Evolutionary conservation across 306 rosid species (phyloP).

Genomic region (Canavalia gladiata): DNA sequence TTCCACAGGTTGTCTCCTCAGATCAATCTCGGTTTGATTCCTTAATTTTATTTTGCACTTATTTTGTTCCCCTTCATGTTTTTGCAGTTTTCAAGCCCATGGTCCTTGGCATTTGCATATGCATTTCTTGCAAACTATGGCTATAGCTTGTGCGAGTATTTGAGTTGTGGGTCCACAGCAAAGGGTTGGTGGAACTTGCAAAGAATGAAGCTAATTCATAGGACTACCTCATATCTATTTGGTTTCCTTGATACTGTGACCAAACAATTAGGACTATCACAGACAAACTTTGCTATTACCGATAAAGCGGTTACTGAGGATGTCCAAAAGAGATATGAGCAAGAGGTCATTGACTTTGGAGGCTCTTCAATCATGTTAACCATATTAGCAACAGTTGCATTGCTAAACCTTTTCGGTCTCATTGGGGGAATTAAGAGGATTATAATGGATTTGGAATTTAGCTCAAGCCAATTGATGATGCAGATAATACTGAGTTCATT

Average conservation of each 20-base stretch:
- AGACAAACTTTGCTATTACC: constrained; percentile 61
- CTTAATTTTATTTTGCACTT: not conserved
- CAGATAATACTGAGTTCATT: constrained; percentile 43
- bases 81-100: constrained; percentile 60
- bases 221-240: constrained; percentile 64
- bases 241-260: constrained; percentile 60
- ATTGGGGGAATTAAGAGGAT: constrained; percentile 54
- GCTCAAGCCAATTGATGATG: constrained; percentile 30
- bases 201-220: constrained; percentile 59
- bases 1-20: constrained; percentile 63
- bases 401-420: constrained; percentile 60
- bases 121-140: constrained; percentile 57
- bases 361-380: constrained; percentile 56
- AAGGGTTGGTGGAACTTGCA: constrained; percentile 79
- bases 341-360: constrained; percentile 73
- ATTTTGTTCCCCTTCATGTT: constrained; percentile 18
- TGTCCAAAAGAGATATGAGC: constrained; percentile 55
- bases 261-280: constrained; percentile 58
- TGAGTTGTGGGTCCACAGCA: constrained; percentile 53
- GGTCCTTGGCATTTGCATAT: constrained; percentile 76
- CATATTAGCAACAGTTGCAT: constrained; percentile 62
- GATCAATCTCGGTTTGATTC: not conserved
- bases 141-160: constrained; percentile 59
- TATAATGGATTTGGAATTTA: constrained; percentile 27
- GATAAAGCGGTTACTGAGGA: constrained; percentile 62